Evolutionary conservation across 2,329 filamentous ascomycete species (phyloP), one percentile per base, ranked within the genome.

Genomic region (Penicillium paneum): DNA sequence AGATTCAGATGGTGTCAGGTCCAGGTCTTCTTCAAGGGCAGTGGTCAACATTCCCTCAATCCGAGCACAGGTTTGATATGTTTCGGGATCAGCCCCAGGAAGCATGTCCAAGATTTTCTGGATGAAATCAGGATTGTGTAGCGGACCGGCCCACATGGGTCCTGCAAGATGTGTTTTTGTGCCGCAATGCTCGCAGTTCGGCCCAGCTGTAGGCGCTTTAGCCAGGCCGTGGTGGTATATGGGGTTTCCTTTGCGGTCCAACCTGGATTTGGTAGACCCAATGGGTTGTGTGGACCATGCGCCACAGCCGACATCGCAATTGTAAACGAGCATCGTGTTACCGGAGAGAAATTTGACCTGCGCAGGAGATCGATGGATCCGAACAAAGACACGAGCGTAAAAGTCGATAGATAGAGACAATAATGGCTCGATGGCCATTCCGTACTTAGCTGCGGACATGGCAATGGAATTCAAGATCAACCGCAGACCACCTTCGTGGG

Each of bases 401-500:
- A 95, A 99, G 73, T 99, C 94, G 58, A 97, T 96, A 3, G 91
- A 97, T 1, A 99, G 82, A 6, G 91, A 96, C 11, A 99, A 81
- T 4, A 97, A 81, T 0, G 94, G 94, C 72, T 97, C 92, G 55
- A 97, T 91, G 0, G 90, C 81, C 39, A 97, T 78, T 1, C 94
- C 93, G 64, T 99, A 95, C 58, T 87, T 87, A 15, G 88, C 90
- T 3, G 91, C 94, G 0, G 90, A 83, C 0, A 85, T 84, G 2
- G 92, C 89, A 54, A 97, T 83, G 3, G 87, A 84, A 69, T 97
- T 85, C 12, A 99, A 75, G 47, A 99, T 90, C 10, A 99, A 79
- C 5, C 94, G 88, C 49, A 99, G 74, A 1, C 93, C 94, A 31
- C 84, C 91, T 75, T 99, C 94, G 64, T 99, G 94, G 24, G 88